Evolutionary conservation across 108 stramenopile genomes (phyloP), one percentile per base, ranked within the genome.

Genomic region (Skeletonema marinoi): DNA sequence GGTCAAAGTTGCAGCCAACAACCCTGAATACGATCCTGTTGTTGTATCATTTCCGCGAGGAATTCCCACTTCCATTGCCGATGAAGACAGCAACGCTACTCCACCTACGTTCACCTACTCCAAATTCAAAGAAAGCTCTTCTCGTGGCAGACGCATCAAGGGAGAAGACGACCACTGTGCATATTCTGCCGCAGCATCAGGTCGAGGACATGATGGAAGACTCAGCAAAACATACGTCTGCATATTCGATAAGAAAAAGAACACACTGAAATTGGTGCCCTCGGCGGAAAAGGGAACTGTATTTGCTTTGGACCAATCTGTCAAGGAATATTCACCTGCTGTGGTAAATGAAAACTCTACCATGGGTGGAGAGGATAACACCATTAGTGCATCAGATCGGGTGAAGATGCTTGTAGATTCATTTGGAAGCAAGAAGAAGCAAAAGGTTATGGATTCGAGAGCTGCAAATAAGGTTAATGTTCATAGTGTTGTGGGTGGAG

Each of bases 341-440:
- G 65, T 69, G 21, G 19, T 16, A 3, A 68, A 56, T 30, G 62
- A 77, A 29, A 68, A 79, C 50, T 58, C 73, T 36, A 30, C 42
- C 11, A 44, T 42, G 25, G 68, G 50, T 59, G 65, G 50, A n/a
- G 39, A 66, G 7, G 21, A 29, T 7, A 32, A 60, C 32, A 65
- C 38, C 12, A 67, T 75, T 9, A 71, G 61, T 38, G 69, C 77
- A 1, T 29, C 69, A 21, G 85, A 88, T 44, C 69, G 62, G 32
- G 65, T 81, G 6, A 68, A 78, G n/a, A 65, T 81, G 60, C 78
- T 96, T 6, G 92, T 89, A 70, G 86, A 89, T 68, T 88, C 88
- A 60, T 96, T 96, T 72, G 93, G 95, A 16, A 80, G 77, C 33
- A 58, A 83, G 70, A 96, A 96, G 86, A 96, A 96, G 65, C 89